Evolutionary conservation across 805 yeast genomes (phyloP).

Genomic region (Starmera dryadoides): DNA sequence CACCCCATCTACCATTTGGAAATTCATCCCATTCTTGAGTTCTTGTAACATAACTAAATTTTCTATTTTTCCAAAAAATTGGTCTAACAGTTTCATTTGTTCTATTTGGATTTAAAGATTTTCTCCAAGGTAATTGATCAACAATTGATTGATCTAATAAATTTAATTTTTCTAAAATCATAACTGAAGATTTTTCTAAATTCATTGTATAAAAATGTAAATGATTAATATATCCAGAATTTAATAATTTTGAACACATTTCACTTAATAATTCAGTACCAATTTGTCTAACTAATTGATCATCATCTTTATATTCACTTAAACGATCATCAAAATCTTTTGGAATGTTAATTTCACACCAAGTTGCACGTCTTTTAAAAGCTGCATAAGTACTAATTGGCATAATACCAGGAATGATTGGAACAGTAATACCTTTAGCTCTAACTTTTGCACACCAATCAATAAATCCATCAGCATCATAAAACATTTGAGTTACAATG

Average conservation of each 20-base stretch:
- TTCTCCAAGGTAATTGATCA: constrained; percentile 76
- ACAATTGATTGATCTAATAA: constrained; percentile 32
- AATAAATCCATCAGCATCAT: constrained; percentile 82
- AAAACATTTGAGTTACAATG: constrained; percentile 94
- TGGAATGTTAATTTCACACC: constrained; percentile 88
- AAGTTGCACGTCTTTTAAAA: constrained; percentile 85
- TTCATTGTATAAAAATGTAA: constrained; percentile 97
- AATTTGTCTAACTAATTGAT: constrained; percentile 73
- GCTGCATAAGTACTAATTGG: constrained; percentile 95
- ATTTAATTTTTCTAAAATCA: constrained; percentile 74
- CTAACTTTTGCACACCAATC: constrained; percentile 72
- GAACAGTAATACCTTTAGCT: constrained; percentile 66
- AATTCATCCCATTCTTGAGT: constrained; percentile 97
- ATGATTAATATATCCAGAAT: constrained; percentile 71
- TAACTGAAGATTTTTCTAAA: constrained; percentile 81
- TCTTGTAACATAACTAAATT: constrained; percentile 80
- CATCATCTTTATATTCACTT: constrained; percentile 86
- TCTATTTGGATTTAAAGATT: constrained; percentile 75
- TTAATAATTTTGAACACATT: constrained; percentile 69
- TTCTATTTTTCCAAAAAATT: constrained; percentile 93
- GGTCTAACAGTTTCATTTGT: constrained; percentile 82
- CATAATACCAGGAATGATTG: constrained; percentile 97
- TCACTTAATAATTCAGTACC: constrained; percentile 80
- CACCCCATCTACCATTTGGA: constrained; percentile 99
- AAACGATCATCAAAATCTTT: constrained; percentile 58